phyloP scores from a whole-genome alignment of 2,329 filamentous ascomycete species.

The Fulvia fulva region DNA sequence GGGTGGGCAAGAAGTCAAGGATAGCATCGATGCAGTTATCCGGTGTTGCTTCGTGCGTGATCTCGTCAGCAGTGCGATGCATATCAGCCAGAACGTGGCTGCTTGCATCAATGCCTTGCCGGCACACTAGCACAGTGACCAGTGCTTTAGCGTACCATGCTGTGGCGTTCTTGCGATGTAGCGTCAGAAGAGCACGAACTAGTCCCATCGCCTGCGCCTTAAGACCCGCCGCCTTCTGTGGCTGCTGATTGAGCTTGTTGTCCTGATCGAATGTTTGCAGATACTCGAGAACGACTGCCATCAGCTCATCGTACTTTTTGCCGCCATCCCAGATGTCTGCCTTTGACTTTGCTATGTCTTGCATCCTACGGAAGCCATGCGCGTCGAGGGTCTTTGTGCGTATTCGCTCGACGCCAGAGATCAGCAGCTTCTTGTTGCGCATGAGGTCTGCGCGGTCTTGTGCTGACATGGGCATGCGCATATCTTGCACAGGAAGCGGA shows the following conservation, averaged over 20 bases:
- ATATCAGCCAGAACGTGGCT: conserved; percentile 70
- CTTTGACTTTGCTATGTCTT: conserved; percentile 67
- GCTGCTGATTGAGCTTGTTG: conserved; percentile 40
- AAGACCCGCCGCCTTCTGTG: conserved; percentile 50
- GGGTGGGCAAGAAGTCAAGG: conserved; percentile 35
- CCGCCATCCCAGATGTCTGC: conserved; percentile 60
- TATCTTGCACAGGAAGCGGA: conserved; percentile 21
- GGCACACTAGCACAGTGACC: conserved; percentile 61
- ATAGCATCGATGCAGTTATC: conserved; percentile 44
- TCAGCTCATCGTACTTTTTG: conserved; percentile 65
- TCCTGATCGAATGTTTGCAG: conserved; percentile 50
- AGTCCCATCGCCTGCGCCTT: conserved; percentile 71
- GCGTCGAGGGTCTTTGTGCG: conserved; percentile 70
- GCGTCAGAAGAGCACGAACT: conserved; percentile 67
- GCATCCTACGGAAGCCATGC: conserved; percentile 74
- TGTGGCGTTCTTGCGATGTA: conserved; percentile 62
- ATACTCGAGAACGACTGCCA: conserved; percentile 67
- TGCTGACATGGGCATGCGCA: conserved; percentile 22
- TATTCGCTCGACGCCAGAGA: conserved; percentile 71
- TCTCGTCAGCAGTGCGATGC: conserved; percentile 68
- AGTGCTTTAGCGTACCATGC: conserved; percentile 66
- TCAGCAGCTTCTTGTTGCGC: conserved; percentile 56
- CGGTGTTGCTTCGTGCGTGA: conserved; percentile 60
- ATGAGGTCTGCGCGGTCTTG: conserved; percentile 41
- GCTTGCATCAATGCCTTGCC: conserved; percentile 59